Evolutionary conservation across 768 basidiomycete species (phyloP).

Genomic region (Amanita jacksonii): DNA sequence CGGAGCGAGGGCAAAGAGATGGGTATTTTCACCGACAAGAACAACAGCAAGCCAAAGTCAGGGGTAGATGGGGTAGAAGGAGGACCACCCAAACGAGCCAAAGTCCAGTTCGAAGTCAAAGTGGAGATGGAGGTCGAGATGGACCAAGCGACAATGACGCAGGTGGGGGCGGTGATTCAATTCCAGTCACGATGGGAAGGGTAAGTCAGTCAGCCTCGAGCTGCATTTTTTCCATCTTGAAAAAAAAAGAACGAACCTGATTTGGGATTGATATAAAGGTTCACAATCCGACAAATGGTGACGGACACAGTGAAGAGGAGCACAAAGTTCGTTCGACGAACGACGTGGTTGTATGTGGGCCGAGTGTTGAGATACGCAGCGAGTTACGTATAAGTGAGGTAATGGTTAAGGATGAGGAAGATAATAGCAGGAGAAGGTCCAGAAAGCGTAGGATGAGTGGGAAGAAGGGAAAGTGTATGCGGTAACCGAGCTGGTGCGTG

Average conservation of each 20-base stretch:
- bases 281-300: slow-evolving; percentile 1
- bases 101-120: slow-evolving; percentile 7
- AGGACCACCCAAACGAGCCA: neutral
- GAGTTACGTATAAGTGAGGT: slow-evolving; percentile 2
- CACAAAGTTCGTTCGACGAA: slow-evolving; percentile 2
- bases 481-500: too few relatives aligned
- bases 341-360: slow-evolving; percentile 6
- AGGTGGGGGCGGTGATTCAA: too few relatives aligned
- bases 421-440: neutral
- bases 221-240: too few relatives aligned
- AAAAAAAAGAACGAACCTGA: too few relatives aligned
- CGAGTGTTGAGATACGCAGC: slow-evolving; percentile 1
- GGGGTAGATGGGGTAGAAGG: neutral
- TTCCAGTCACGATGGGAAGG: slow-evolving; percentile 8
- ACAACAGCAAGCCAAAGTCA: neutral
- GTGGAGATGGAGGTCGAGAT: slow-evolving; percentile 7
- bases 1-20: too few relatives aligned
- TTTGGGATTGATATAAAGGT: neutral
- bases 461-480: too few relatives aligned
- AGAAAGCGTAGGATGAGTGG: too few relatives aligned
- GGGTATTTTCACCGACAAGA: neutral
- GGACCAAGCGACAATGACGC: neutral
- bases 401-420: neutral
- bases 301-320: slow-evolving; percentile 5
- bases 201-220: neutral